Base-by-base conservation (phyloP, 495 filamentous ascomycete species). In the Penicillium robsamsonii region DNA sequence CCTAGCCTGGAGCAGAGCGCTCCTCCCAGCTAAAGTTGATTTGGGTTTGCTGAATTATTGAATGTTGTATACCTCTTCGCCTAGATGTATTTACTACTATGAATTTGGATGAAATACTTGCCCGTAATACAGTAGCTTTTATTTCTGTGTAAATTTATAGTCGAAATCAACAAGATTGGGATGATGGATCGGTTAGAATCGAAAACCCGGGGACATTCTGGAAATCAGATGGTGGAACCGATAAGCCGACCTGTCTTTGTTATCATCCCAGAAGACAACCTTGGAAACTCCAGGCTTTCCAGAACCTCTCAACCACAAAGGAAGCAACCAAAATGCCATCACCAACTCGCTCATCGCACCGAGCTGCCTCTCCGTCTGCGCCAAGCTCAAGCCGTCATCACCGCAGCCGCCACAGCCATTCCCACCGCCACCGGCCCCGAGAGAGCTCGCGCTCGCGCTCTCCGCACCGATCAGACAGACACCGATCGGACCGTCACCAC, bases 1-100 rank as follows among this genome's bases (percentile, higher is more conserved):
- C 40, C 65, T 1, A 51, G 48, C 57, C 52, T 51, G 50, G 71
- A 73, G 60, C 67, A 71, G 54, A 69, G 57, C 48, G 66, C 71
- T 27, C 66, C 71, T 11, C 46, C 65, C 43, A 75, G 66, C 51
- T 75, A 68, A 57, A 25, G 38, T 18, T 25, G 24, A 55, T 12
- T 37, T 50, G 24, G 17, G 8, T 55, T 45, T 50, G 49, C 30
- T 49, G 12, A 13, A 48, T 43, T 40, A 37, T 33, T 42, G 38
- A 33, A 33, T 13, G 22, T 29, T 68, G 60, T 68, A 68, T 61
- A 64, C 47, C 44, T 64, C 55, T 66, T 64, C 58, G 55, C 45
- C 57, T 64, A 48, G 37, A 58, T 69, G 61, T 69, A 67, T 60
- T 62, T 62, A 64, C 31, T 52, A 59, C 42, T 58, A 63, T 50